Evolutionary conservation across 2,329 filamentous ascomycete genomes (phyloP).

Genomic region (Arthrocladium fulminans): DNA sequence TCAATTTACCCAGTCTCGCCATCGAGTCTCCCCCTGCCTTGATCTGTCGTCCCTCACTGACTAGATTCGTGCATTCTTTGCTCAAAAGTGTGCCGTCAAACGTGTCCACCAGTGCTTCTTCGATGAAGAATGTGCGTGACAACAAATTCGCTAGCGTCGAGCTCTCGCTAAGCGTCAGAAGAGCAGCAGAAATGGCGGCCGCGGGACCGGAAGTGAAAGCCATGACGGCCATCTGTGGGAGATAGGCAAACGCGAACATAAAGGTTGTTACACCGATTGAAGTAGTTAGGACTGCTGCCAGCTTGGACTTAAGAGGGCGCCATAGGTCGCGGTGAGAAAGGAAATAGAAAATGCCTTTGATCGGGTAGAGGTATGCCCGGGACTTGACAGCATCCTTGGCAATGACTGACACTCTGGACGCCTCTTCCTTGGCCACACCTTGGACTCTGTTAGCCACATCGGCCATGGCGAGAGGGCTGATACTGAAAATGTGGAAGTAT

Average conservation of each 20-base stretch:
- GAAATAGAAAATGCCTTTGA: conserved; percentile 60
- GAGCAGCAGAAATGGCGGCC: conserved; percentile 50
- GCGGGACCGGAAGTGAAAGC: conserved; percentile 75
- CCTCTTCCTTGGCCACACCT: conserved; percentile 58
- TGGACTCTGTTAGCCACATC: conserved; percentile 45
- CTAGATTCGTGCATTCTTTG: conserved; percentile 50
- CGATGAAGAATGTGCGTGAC: conserved; percentile 64
- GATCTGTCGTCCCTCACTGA: conserved; percentile 66
- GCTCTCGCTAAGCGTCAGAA: conserved; percentile 53
- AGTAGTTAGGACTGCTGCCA: conserved; percentile 56
- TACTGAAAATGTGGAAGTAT: no score
- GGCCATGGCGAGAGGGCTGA: conserved; percentile 4
- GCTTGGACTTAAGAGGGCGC: conserved; percentile 49
- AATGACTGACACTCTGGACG: conserved; percentile 54
- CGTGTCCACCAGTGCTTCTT: conserved; percentile 75
- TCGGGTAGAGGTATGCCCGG: conserved; percentile 74
- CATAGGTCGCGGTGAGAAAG: conserved; percentile 48
- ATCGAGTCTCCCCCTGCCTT: conserved; percentile 48
- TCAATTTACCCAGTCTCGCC: conserved; percentile 48
- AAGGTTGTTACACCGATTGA: conserved; percentile 61
- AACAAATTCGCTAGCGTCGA: conserved; percentile 43
- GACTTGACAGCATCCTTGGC: conserved; percentile 64
- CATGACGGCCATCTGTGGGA: conserved; percentile 73
- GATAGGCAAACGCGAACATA: conserved; percentile 85
- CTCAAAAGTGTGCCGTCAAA: conserved; percentile 66